These are phyloP conservation scores for Pseudoscleropodium purum DNA, from an alignment of 225 moss, liverwort and hornwort genomes.

Conservation along the genomic window DNA sequence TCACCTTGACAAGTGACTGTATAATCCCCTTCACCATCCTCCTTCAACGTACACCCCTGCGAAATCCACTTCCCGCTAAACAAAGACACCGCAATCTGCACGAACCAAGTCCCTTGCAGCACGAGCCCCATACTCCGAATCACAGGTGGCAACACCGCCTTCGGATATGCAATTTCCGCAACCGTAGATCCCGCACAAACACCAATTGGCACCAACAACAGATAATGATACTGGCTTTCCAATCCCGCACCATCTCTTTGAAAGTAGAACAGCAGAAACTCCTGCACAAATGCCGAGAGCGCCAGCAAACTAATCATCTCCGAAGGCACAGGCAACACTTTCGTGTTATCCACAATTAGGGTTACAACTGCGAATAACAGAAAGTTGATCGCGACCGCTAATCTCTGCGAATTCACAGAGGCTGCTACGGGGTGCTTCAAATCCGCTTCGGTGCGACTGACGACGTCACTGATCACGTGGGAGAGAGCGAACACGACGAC, in stretches of 20 bases:
- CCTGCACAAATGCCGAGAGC: constrained; percentile 63
- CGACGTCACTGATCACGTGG: constrained; percentile 52
- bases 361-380: constrained; percentile 56
- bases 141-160: constrained; percentile 46
- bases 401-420: constrained; percentile 62
- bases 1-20: constrained; percentile 53
- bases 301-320: constrained; percentile 55
- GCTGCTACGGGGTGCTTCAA: constrained; percentile 51
- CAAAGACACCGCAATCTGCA: constrained; percentile 70
- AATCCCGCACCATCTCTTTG: constrained; percentile 37
- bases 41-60: constrained; percentile 55
- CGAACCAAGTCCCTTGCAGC: constrained; percentile 86
- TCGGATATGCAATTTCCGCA: constrained; percentile 56
- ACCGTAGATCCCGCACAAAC: constrained; percentile 50
- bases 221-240: constrained; percentile 67
- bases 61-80: constrained; percentile 61
- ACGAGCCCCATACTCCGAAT: constrained; percentile 71
- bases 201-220: constrained; percentile 73
- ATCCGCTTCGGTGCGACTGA: not conserved
- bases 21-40: constrained; percentile 60
- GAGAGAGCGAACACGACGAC: constrained; percentile 49
- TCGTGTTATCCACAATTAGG: constrained; percentile 56
- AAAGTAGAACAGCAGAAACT: constrained; percentile 71
- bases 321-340: constrained; percentile 52
- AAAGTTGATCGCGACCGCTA: constrained; percentile 62